Base-by-base conservation (phyloP, 768 basidiomycete species). In the Boletus rubroflammeus region DNA sequence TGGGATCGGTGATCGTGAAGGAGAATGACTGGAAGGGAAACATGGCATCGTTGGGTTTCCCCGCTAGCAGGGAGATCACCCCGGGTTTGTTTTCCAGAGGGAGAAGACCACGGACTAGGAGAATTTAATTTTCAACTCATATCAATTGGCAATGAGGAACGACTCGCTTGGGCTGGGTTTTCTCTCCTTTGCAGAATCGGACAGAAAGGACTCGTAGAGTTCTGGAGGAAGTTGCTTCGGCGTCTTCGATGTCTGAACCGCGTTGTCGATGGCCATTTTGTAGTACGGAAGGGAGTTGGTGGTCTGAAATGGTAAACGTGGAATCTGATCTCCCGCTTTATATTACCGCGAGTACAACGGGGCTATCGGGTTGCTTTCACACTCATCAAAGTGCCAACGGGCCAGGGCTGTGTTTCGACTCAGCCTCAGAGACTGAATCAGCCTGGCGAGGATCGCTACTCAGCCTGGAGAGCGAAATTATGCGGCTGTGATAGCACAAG, bases 21-120 rank as follows among this genome's bases (percentile, higher is more conserved):
- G 80, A 84, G 61, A 98, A 74, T 0, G 86, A 84, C 2, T 85
- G 84, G 74, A 98, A 90, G 1, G 96, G 96, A 74, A 98, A 98
- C 19, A 91, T 88, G n/a, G 78, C 75, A 8, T 85, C 79, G 64
- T 96, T 95, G 6, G 96, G 96, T 70, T 95, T 93, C 26, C 96
- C 96, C 0, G 93, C 94, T 7, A 95, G 81, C 31, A 94, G 69
- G 3, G 88, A 90, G 51, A 94, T 84, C 35, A 91, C 67, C 0
- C 90, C 90, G 0, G 93, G 92, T 0, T 74, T 79, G 21, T 78
- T 77, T 70, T 98, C 96, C 26, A 94, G 77, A 0, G 85, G 91
- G 53, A 83, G 79, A n/a, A 96, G 78, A 14, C 83, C 69, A 57
- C 85, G 77, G 53, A 89, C 85, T 88, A 58, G 47, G 58, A 52